Base-by-base conservation (phyloP, 306 rosid species). In the Cucumis cinereus region DNA sequence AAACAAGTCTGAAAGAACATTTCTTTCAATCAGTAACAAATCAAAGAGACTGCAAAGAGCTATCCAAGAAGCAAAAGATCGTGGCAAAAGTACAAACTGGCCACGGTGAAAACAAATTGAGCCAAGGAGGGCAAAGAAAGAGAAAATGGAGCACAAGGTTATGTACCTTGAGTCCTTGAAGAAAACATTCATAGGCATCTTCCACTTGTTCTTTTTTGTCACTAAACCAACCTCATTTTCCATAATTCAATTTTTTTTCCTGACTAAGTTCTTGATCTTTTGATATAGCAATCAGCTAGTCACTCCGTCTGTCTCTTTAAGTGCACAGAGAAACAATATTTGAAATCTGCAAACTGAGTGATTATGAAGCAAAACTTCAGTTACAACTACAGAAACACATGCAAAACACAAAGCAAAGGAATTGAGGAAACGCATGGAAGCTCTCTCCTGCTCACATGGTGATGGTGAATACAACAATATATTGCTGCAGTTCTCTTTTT, bases 131-230 rank as follows among this genome's bases (percentile, higher is more conserved):
- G 41, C 14, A 3, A 43, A 38, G 52, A 22, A 40, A 23, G 73
- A 19, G 52, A 38, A 66, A 68, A 6, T 43, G 33, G 55, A 69
- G 75, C 4, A 41, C 19, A 67, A 38, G 35, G 14, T 58, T 36
- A 5, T 9, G 40, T 88, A 94, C 98, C 96, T 91, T 82, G 91
- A 86, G 80, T 90, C 97, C 81, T 73, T 88, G 96, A 91, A 90
- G 96, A 94, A 94, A 76, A 94, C 96, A 73, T 82, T 79, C 80
- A 90, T 66, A 20, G 97, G 96, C 50, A 89, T 72, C 54, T 78
- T 90, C 93, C 89, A 85, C 74, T 78, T 84, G 85, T 70, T 84
- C 79, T 43, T 76, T 76, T 55, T 76, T 47, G n/a, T 47, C 59
- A 47, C 24, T 11, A 24, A 43, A 76, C 54, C 79, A 61, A 40